A percentile compares a stretch with the other conserved stretches of the same genome.
Conservation (phyloP, 345 rosid species). For the Mangifera indica region DNA sequence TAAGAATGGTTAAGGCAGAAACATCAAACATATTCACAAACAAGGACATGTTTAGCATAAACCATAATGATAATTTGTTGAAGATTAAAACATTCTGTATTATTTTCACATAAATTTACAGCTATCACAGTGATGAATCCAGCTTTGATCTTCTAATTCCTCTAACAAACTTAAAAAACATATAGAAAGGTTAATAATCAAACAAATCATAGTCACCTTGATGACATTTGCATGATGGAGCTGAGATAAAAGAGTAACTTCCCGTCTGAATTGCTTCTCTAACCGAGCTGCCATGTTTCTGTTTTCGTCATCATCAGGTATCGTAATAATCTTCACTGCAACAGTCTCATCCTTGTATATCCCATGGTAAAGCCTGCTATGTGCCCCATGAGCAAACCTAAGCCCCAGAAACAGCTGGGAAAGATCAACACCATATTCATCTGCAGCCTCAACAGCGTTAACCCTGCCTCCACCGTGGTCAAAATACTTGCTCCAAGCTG, state of each 20-base stretch:
- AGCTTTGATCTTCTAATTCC: not conserved
- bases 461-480: conserved; percentile 82
- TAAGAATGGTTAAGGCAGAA: conserved; percentile 14
- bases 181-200: not conserved
- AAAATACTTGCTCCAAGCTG: conserved; percentile 81
- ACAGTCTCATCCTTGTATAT: conserved; percentile 87
- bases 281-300: conserved; percentile 62
- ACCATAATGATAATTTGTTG: not conserved
- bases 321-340: conserved; percentile 89
- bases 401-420: conserved; percentile 88
- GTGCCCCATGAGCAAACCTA: conserved; percentile 90
- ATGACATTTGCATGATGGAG: conserved; percentile 76
- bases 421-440: conserved; percentile 69
- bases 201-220: conserved; percentile 48
- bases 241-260: conserved; percentile 77
- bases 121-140: not conserved
- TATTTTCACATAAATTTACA: conserved; percentile 6
- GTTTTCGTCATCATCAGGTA: conserved; percentile 85
- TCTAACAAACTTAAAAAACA: not conserved
- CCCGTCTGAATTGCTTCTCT: conserved; percentile 82
- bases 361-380: conserved; percentile 93
- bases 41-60: not conserved
- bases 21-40: not conserved
- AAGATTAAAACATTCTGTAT: not conserved
- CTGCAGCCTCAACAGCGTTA: conserved; percentile 66